Conservation (phyloP, 129 eudicot species). For the Dittrichia graveolens region DNA sequence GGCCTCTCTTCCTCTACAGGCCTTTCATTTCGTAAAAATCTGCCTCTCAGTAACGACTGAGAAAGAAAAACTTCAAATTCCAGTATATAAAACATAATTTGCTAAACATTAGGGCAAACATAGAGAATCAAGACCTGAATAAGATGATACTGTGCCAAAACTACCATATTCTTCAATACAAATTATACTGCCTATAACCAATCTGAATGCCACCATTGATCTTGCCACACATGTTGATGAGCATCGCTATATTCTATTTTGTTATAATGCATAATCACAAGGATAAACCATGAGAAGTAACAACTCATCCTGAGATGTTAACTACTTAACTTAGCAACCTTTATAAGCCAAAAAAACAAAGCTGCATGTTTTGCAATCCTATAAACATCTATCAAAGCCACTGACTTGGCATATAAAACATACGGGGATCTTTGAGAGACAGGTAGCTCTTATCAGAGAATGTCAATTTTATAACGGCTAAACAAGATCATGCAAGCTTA, state of each 20-base stretch:
- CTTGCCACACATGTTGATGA: background rate
- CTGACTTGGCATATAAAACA: background rate
- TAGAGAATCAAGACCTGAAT: background rate
- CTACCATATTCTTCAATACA: background rate
- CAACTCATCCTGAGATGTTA: background rate
- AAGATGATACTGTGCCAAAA: background rate
- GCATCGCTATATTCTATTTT: too few species aligned
- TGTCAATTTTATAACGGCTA: background rate
- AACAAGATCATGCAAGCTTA: background rate
- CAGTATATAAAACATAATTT: slow-evolving; percentile 17
- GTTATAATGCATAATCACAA: too few species aligned
- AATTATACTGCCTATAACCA: background rate
- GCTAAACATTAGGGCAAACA: background rate
- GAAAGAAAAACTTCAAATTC: slow-evolving; percentile 21
- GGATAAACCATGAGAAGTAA: background rate
- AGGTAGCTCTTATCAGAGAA: background rate
- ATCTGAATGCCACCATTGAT: background rate
- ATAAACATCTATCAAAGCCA: background rate
- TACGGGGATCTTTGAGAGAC: background rate
- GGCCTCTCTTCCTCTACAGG: slow-evolving; percentile 85
- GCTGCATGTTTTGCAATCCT: background rate
- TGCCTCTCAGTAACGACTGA: slow-evolving; percentile 91
- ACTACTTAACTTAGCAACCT: slow-evolving; percentile 5
- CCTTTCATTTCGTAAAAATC: slow-evolving; percentile 88
- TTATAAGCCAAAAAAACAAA: background rate